Percentiles rank a stretch among this genome's conserved stretches.
phyloP scores from a whole-genome alignment of 202 grass and related monocot species.

The Setaria italica region DNA sequence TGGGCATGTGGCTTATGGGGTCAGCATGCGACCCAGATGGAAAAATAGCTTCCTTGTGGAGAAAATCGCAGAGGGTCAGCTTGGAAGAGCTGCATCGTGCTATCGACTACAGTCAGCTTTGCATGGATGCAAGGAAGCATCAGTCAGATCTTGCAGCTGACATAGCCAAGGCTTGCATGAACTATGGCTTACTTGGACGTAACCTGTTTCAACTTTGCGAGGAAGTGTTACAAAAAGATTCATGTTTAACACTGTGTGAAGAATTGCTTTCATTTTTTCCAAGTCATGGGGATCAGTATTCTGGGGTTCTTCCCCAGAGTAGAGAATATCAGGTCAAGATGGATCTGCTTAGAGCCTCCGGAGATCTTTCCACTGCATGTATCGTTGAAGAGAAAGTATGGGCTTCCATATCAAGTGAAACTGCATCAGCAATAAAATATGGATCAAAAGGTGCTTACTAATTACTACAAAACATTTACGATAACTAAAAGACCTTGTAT shows the following conservation, averaged over 20 bases:
- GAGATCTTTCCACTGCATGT: slow-evolving; percentile 70
- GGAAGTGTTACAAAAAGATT: slow-evolving; percentile 72
- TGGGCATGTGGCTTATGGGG: slow-evolving; percentile 88
- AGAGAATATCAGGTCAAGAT: slow-evolving; percentile 84
- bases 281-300: slow-evolving; percentile 42
- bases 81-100: slow-evolving; percentile 87
- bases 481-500: background rate
- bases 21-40: slow-evolving; percentile 47
- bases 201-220: slow-evolving; percentile 84
- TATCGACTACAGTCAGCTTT: slow-evolving; percentile 77
- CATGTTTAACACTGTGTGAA: slow-evolving; percentile 59
- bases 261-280: slow-evolving; percentile 72
- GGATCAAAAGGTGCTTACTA: slow-evolving; percentile 68
- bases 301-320: slow-evolving; percentile 74
- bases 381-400: slow-evolving; percentile 79
- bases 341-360: slow-evolving; percentile 86
- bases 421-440: slow-evolving; percentile 82
- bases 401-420: slow-evolving; percentile 83
- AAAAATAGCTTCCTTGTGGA: slow-evolving; percentile 64
- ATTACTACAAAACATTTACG: slow-evolving; percentile 14
- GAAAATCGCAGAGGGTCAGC: slow-evolving; percentile 72
- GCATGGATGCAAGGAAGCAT: slow-evolving; percentile 61
- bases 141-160: slow-evolving; percentile 72
- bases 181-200: slow-evolving; percentile 79
- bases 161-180: slow-evolving; percentile 78